These are phyloP conservation scores for Fusarium redolens DNA, from an alignment of 2,329 filamentous ascomycete genomes.

Conservation along the genomic window DNA sequence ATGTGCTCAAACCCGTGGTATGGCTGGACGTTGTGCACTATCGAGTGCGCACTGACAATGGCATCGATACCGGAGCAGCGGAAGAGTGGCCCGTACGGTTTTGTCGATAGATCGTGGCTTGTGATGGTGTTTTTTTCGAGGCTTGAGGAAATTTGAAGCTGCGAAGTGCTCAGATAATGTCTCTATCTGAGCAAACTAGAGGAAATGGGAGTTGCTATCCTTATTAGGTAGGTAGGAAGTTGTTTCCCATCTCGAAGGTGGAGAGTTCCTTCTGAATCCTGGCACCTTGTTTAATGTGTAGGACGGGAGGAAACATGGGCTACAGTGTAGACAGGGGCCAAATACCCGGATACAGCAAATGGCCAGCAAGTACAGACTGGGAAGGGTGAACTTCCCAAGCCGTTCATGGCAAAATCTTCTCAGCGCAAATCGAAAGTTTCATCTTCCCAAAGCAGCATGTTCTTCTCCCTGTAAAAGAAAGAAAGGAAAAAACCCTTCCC, in stretches of 20 bases:
- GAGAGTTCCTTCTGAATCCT: not conserved
- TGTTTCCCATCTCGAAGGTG: not conserved
- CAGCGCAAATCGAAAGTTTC: too few relatives aligned
- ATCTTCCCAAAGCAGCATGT: not conserved
- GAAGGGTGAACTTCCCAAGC: not conserved
- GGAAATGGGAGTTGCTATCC: not conserved
- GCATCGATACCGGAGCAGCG: not conserved
- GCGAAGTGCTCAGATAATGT: not conserved
- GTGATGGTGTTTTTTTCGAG: not conserved
- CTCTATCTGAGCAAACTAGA: not conserved
- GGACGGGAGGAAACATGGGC: not conserved
- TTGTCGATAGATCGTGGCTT: slow-evolving; percentile 3
- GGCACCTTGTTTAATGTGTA: not conserved
- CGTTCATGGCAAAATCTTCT: not conserved
- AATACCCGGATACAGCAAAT: not conserved
- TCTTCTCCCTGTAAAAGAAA: not conserved
- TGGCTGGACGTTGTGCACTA: not conserved
- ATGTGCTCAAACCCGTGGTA: not conserved
- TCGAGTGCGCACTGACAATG: not conserved
- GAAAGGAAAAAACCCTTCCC: not conserved
- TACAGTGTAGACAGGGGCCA: not conserved
- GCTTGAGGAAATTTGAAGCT: not conserved
- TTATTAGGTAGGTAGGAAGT: not conserved
- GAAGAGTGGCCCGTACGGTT: not conserved
- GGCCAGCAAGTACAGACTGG: not conserved